Evolutionary conservation across 805 yeast species (phyloP).

Genomic region (Clavispora phyllophila): DNA sequence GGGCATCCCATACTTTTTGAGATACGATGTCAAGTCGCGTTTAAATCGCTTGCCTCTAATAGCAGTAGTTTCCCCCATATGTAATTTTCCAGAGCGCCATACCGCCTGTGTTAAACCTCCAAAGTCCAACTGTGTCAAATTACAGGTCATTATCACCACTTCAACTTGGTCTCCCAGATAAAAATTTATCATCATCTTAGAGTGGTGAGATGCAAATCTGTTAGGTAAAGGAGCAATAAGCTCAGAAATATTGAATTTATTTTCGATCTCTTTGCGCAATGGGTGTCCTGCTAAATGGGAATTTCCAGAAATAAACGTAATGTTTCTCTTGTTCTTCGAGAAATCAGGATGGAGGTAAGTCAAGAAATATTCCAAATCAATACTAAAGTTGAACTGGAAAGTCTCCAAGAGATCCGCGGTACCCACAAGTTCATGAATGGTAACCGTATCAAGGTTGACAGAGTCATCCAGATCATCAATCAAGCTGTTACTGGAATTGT

Average conservation of each 20-base stretch:
- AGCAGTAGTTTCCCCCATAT: slow-evolving; percentile 8
- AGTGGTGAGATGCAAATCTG: slow-evolving; percentile 51
- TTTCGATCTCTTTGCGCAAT: slow-evolving; percentile 4
- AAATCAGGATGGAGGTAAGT: slow-evolving; percentile 25
- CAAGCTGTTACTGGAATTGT: slow-evolving; percentile 22
- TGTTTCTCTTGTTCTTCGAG: slow-evolving; percentile 10
- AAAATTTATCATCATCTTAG: slow-evolving; percentile 61
- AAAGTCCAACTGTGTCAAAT: slow-evolving; percentile 52
- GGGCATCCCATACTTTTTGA: slow-evolving; percentile 36
- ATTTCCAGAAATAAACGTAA: slow-evolving; percentile 30
- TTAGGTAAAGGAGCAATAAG: slow-evolving; percentile 30
- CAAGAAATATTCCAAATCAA: slow-evolving; percentile 37
- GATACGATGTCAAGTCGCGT: slow-evolving; percentile 39
- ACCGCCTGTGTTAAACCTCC: slow-evolving; percentile 58
- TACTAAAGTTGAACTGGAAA: slow-evolving; percentile 46
- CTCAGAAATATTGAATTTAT: slow-evolving; percentile 21
- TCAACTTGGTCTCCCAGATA: slow-evolving; percentile 43
- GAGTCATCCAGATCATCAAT: slow-evolving; percentile 3
- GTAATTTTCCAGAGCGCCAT: slow-evolving; percentile 53
- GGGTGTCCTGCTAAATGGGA: slow-evolving; percentile 8
- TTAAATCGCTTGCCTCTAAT: slow-evolving; percentile 31
- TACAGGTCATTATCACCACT: slow-evolving; percentile 55
- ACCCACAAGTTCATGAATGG: slow-evolving; percentile 26
- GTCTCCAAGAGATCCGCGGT: slow-evolving; percentile 29
- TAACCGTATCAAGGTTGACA: slow-evolving; percentile 24